Percentiles rank a stretch among this genome's conserved stretches.
These are phyloP conservation scores for Pyricularia sp. DNA, from an alignment of 2,329 filamentous ascomycete species.

Conservation along the genomic window DNA sequence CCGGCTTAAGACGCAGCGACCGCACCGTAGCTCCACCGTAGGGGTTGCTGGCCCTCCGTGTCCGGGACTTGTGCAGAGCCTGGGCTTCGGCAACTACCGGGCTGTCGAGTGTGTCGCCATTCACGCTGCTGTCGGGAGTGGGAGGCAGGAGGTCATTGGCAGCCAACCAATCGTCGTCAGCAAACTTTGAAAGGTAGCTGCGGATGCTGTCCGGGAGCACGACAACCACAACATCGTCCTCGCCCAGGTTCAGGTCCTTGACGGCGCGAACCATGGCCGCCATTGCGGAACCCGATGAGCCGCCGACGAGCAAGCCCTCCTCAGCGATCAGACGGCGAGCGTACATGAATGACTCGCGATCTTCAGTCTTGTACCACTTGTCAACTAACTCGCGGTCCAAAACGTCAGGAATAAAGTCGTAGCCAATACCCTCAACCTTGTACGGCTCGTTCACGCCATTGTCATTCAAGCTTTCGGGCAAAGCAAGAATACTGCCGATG, in stretches of 20 bases:
- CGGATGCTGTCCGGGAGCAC: slow-evolving; percentile 92
- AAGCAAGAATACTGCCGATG: slow-evolving; percentile 79
- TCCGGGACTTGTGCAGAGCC: slow-evolving; percentile 21
- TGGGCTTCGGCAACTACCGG: slow-evolving; percentile 25
- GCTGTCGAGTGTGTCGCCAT: slow-evolving; percentile 13
- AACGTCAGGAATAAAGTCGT: slow-evolving; percentile 96
- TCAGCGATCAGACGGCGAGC: slow-evolving; percentile 87
- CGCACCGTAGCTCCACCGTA: slow-evolving; percentile 73
- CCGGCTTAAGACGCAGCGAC: slow-evolving; percentile 80
- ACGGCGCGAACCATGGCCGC: slow-evolving; percentile 69
- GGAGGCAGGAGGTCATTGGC: slow-evolving; percentile 84
- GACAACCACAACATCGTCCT: slow-evolving; percentile 83
- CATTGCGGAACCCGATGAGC: slow-evolving; percentile 88
- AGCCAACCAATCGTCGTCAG: slow-evolving; percentile 96
- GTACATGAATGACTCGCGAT: slow-evolving; percentile 81
- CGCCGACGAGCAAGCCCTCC: slow-evolving; percentile 87
- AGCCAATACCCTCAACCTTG: slow-evolving; percentile 98
- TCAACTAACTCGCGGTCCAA: slow-evolving; percentile 72
- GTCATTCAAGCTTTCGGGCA: slow-evolving; percentile 72
- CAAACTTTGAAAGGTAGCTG: slow-evolving; percentile 97
- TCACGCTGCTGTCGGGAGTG: background rate
- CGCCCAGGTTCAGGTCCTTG: slow-evolving; percentile 65
- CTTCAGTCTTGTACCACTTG: slow-evolving; percentile 97
- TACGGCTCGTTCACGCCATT: slow-evolving; percentile 76
- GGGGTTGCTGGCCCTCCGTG: slow-evolving; percentile 45